Evolutionary conservation across 768 basidiomycete species (phyloP).

Genomic region (Baorangia bicolor): DNA sequence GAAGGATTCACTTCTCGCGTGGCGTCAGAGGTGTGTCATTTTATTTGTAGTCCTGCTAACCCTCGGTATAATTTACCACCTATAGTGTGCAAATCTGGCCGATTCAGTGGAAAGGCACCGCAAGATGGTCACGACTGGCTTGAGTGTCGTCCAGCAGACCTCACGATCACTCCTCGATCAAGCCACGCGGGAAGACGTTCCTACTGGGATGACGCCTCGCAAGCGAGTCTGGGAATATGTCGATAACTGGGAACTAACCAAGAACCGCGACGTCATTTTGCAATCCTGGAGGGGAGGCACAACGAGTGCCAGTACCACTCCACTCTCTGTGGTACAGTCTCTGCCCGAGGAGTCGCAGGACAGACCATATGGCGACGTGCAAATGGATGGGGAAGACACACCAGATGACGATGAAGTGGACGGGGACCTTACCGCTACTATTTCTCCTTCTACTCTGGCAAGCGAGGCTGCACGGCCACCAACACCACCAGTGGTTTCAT

Average conservation of each 20-base stretch:
- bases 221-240: conserved; percentile 71
- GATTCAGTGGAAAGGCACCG: conserved; percentile 45
- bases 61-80: not conserved
- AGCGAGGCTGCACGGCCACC: conserved; percentile 14
- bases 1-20: conserved; percentile 44
- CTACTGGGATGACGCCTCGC: conserved; percentile 74
- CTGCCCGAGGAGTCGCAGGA: conserved; percentile 32
- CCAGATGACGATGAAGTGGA: conserved; percentile 6
- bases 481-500: conserved; percentile 30
- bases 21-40: conserved; percentile 48
- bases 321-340: conserved; percentile 38
- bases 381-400: conserved; percentile 27
- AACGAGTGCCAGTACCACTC: conserved; percentile 34
- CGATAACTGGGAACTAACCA: conserved; percentile 71
- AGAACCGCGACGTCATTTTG: conserved; percentile 59
- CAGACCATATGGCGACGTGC: conserved; percentile 11
- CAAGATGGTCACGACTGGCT: conserved; percentile 39
- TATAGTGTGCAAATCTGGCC: conserved; percentile 43
- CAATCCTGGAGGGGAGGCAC: conserved; percentile 45
- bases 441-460: conserved; percentile 6
- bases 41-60: not conserved
- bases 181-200: conserved; percentile 59
- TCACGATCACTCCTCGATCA: conserved; percentile 52
- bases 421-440: conserved; percentile 23
- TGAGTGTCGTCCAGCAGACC: conserved; percentile 50